Evolutionary conservation across 371 early-diverging fungal genomes (phyloP), one percentile per base, ranked within the genome.

Genomic region (Globomyces sp.): DNA sequence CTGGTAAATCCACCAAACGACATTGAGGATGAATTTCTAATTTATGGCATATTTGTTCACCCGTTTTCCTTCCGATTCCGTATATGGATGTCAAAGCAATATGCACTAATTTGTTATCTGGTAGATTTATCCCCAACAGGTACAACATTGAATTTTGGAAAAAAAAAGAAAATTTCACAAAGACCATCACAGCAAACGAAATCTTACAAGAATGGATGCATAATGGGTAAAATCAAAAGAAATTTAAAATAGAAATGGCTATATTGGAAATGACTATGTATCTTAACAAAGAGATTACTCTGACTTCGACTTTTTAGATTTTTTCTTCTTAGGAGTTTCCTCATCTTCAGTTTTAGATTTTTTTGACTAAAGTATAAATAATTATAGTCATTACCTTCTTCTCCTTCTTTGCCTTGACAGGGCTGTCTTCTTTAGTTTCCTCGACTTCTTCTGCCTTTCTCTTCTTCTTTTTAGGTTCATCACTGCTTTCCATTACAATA

Each of bases 61-160:
- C 90, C 13, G 91, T 90, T 51, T 81, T 77, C 57, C 83, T 86
- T 10, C 97, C 97, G 69, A 97, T 91, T 53, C 97, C 97, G 71
- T 94, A 94, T 74, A 97, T 93, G 67, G 90, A 87, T 53, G 91
- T 89, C 50, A 97, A 85, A 45, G 88, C 86, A 8, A 88, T 82
- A 0, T 76, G 76, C 63, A 93, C 90, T 45, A 88, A 67, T 79
- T 93, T 94, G 65, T 88, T 82, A 79, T 95, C 96, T 8, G 96
- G 96, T 57, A 95, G 82, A 80, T 93, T 94, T 67, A 94, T 92
- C 73, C 95, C 95, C 64, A 95, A 88, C 69, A 95, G 78, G 76
- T 92, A 92, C 66, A 94, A 75, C 93, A 93, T 92, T 8, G 11
- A 10, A 34, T 13, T 39, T 46, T 10, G 61, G 10, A 13, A 45